These are phyloP conservation scores for Pseudogymnoascus sp. DNA, from an alignment of 2,329 filamentous ascomycete genomes.

Conservation along the genomic window DNA sequence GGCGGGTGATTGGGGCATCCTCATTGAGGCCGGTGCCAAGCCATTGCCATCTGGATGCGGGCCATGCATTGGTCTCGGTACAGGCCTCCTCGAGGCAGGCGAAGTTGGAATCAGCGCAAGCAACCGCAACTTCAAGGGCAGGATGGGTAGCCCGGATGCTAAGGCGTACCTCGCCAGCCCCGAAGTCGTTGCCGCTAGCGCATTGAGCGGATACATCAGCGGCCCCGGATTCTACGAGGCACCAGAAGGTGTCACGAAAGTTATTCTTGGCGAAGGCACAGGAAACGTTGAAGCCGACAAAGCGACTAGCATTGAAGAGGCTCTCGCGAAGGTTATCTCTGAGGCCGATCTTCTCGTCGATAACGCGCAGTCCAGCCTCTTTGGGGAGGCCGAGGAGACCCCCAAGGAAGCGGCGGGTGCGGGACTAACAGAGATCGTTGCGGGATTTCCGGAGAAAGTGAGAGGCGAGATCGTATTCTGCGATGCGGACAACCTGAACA, in stretches of 20 bases:
- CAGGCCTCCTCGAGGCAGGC: conserved; percentile 69
- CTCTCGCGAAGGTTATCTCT: conserved; percentile 61
- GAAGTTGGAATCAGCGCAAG: conserved; percentile 77
- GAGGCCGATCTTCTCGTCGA: conserved; percentile 52
- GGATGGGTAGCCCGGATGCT: conserved; percentile 74
- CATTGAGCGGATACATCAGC: conserved; percentile 60
- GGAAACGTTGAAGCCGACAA: conserved; percentile 55
- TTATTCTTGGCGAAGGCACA: conserved; percentile 62
- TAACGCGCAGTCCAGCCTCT: conserved; percentile 25
- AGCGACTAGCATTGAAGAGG: conserved; percentile 58
- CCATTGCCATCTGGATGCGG: conserved; percentile 66
- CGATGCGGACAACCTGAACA: conserved; percentile 81
- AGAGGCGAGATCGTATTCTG: conserved; percentile 82
- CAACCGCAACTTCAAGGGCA: conserved; percentile 86
- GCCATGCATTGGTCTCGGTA: conserved; percentile 76
- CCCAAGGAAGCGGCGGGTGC: conserved; percentile 29
- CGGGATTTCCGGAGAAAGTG: conserved; percentile 78
- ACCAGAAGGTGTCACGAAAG: conserved; percentile 59
- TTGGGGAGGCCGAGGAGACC: conserved; percentile 19
- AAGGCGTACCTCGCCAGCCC: conserved; percentile 83
- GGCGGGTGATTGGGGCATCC: conserved; percentile 73
- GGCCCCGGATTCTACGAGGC: conserved; percentile 72
- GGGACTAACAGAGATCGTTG: conserved; percentile 59
- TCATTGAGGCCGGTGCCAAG: conserved; percentile 72
- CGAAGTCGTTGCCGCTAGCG: conserved; percentile 86